phyloP scores from a whole-genome alignment of 345 rosid genomes.

The Moricandia arvensis region DNA sequence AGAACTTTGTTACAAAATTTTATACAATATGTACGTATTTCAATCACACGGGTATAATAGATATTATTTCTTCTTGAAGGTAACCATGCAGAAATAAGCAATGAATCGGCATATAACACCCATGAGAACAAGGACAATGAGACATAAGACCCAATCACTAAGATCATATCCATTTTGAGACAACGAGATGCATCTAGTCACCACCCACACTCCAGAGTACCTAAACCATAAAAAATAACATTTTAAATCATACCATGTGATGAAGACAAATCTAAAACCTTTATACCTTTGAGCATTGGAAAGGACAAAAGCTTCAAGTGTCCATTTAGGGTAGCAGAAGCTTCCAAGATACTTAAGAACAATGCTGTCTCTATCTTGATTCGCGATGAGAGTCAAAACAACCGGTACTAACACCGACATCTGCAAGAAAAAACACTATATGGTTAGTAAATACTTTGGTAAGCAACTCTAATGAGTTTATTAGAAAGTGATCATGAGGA shows the following conservation, averaged over 20 bases:
- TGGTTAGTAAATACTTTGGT: neutral
- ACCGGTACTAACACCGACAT: constrained; percentile 85
- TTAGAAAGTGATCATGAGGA: neutral
- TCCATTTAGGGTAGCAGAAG: constrained; percentile 80
- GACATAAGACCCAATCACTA: constrained; percentile 51
- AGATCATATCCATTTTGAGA: constrained; percentile 55
- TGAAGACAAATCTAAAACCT: neutral
- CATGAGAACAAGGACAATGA: constrained; percentile 43
- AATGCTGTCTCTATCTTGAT: constrained; percentile 51
- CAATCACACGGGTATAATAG: constrained; percentile 12
- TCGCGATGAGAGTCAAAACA: constrained; percentile 71
- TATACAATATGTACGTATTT: constrained; percentile 19
- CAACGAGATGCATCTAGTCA: constrained; percentile 58
- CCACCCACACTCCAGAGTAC: constrained; percentile 67
- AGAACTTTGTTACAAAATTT: constrained; percentile 20
- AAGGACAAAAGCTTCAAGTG: constrained; percentile 74
- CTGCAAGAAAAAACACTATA: constrained; percentile 40
- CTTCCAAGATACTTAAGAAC: constrained; percentile 50
- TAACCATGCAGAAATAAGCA: constrained; percentile 50
- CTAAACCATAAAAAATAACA: constrained; percentile 27
- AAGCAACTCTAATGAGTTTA: neutral
- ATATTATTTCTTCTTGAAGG: constrained; percentile 48
- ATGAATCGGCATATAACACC: constrained; percentile 48
- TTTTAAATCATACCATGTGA: neutral
- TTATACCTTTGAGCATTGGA: constrained; percentile 66